These are phyloP conservation scores for Boletus mariae DNA, from an alignment of 1,284 basidiomycete genomes.

Conservation along the genomic window DNA sequence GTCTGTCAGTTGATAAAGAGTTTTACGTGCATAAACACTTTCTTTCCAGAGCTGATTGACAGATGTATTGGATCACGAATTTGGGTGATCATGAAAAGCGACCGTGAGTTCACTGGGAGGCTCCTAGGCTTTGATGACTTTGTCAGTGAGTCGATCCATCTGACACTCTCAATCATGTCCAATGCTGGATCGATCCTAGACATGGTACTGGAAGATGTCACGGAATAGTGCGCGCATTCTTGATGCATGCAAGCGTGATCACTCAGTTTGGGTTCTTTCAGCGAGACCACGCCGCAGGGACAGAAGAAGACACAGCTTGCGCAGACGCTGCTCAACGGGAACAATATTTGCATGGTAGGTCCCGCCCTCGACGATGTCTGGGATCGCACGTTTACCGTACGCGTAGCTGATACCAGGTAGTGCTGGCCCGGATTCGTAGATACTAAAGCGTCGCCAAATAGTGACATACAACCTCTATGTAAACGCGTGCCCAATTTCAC, in stretches of 20 bases:
- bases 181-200: conserved; percentile 47
- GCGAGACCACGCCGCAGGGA: conserved; percentile 83
- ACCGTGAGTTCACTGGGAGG: conserved; percentile 95
- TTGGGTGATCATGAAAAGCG: conserved; percentile 96
- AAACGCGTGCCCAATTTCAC: neutral
- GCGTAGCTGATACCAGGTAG: conserved; percentile 75
- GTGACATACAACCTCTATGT: conserved; percentile 15
- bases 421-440: conserved; percentile 55
- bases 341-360: conserved; percentile 95
- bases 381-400: conserved; percentile 5
- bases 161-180: neutral
- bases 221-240: conserved; percentile 73
- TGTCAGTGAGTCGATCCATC: conserved; percentile 78
- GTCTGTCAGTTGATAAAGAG: conserved; percentile 8
- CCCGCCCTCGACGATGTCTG: neutral
- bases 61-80: conserved; percentile 92
- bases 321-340: conserved; percentile 94
- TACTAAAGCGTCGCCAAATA: conserved; percentile 21
- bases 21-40: neutral
- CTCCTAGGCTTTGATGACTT: conserved; percentile 98
- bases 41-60: conserved; percentile 78
- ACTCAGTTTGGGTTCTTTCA: conserved; percentile 36
- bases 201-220: conserved; percentile 98
- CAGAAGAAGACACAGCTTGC: conserved; percentile 79
- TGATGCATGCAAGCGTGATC: neutral